Evolutionary conservation across 495 filamentous ascomycete species (phyloP).

Genomic region (Lentithecium fluviatile): DNA sequence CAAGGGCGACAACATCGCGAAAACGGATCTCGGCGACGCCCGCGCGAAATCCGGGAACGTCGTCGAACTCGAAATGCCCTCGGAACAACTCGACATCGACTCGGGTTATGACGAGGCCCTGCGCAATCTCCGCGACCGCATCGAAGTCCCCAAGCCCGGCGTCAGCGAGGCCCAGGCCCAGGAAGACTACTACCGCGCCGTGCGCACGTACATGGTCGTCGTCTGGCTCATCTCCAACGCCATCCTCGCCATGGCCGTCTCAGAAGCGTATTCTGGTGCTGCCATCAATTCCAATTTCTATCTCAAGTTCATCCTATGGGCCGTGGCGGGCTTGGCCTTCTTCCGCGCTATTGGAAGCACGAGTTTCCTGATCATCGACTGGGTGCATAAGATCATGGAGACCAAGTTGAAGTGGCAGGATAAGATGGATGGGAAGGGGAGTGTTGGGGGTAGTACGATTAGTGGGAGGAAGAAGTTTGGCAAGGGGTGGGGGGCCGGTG

Average conservation of each 20-base stretch:
- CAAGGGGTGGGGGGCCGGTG: conserved; percentile 37
- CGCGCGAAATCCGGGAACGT: conserved; percentile 63
- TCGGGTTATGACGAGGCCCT: conserved; percentile 95
- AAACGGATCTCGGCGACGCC: conserved; percentile 86
- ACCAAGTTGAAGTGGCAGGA: conserved; percentile 63
- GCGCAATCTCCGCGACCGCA: conserved; percentile 88
- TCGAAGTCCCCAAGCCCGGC: conserved; percentile 67
- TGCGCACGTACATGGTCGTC: conserved; percentile 98
- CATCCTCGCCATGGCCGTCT: conserved; percentile 87
- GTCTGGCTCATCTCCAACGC: conserved; percentile 92
- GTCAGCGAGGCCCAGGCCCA: conserved; percentile 78
- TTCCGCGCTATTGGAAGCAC: conserved; percentile 81
- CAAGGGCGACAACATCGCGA: conserved; percentile 94
- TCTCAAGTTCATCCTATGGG: conserved; percentile 88
- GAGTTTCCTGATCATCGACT: conserved; percentile 76
- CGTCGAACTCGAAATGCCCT: conserved; percentile 93
- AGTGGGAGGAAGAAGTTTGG: conserved; percentile 15
- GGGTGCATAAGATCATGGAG: conserved; percentile 81
- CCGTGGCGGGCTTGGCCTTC: conserved; percentile 78
- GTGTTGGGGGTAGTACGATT: no score
- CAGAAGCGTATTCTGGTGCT: conserved; percentile 73
- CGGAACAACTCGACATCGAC: conserved; percentile 97
- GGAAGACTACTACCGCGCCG: conserved; percentile 97
- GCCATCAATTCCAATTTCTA: conserved; percentile 82
- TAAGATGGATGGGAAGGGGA: conserved; percentile 25